Conservation (phyloP, 2,329 filamentous ascomycete species). For the Phyllosticta citrichinensis region DNA sequence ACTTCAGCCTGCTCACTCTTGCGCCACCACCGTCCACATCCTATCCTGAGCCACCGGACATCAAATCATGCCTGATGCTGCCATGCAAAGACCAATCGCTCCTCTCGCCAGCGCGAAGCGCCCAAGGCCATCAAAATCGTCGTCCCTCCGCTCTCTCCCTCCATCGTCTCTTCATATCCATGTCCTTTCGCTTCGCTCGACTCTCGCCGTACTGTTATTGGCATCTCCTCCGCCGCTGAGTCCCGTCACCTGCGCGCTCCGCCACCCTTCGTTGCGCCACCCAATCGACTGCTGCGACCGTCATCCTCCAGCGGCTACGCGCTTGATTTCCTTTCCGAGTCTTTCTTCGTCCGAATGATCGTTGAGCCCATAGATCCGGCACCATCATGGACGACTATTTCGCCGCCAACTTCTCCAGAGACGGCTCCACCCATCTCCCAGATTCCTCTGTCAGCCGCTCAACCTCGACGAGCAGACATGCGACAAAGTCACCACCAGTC, state of each 20-base stretch:
- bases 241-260: background rate
- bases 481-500: background rate
- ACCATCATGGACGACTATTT: conserved; percentile 16
- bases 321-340: conserved; percentile 3
- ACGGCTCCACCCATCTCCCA: background rate
- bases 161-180: background rate
- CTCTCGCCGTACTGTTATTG: background rate
- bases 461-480: background rate
- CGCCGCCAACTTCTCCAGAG: background rate
- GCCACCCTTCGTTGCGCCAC: conserved; percentile 3
- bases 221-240: background rate
- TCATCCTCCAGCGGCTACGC: conserved; percentile 1
- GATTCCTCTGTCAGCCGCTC: background rate
- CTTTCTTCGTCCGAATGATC: conserved; percentile 2
- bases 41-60: background rate
- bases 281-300: conserved; percentile 2
- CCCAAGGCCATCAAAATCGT: conserved; percentile 11
- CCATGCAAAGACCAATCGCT: conserved; percentile 2
- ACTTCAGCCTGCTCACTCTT: conserved; percentile 3
- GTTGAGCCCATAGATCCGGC: conserved; percentile 32
- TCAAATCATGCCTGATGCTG: conserved; percentile 3
- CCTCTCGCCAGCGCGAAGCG: background rate
- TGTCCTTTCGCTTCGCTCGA: background rate
- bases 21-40: background rate
- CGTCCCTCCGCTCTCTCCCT: background rate